phyloP scores from a whole-genome alignment of 2,329 filamentous ascomycete genomes.

The Aspergillus pseudonomiae region DNA sequence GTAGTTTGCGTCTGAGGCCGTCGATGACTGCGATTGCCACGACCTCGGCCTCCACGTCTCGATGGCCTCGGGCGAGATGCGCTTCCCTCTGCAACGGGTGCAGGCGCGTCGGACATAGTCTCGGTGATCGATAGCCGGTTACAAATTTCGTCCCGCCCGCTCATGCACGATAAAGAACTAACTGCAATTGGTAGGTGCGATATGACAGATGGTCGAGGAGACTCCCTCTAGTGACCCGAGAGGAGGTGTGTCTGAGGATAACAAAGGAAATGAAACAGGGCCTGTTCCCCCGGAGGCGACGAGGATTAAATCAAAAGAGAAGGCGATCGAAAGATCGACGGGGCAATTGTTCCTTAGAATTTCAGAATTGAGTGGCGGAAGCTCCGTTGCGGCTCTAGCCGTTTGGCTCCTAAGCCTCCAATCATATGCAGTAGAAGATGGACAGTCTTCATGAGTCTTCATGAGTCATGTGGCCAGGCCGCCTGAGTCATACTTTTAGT shows the following conservation, averaged over 20 bases:
- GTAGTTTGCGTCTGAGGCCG: conserved; percentile 15
- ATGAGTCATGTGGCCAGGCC: neutral
- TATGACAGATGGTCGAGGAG: neutral
- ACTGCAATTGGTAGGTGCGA: neutral
- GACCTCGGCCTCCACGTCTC: conserved; percentile 33
- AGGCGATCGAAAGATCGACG: neutral
- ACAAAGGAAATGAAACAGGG: neutral
- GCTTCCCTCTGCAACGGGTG: conserved; percentile 15
- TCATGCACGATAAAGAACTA: conserved; percentile 16
- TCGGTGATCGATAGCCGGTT: conserved; percentile 7
- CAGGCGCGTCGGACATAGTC: conserved; percentile 21
- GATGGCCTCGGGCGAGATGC: conserved; percentile 23
- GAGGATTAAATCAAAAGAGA: neutral
- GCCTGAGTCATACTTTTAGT: too few relatives aligned
- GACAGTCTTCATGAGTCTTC: neutral
- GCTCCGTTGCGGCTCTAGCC: neutral
- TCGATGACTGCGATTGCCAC: conserved; percentile 29
- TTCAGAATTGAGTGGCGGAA: conserved; percentile 5
- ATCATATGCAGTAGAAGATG: neutral
- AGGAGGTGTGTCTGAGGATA: neutral
- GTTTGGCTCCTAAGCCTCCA: neutral
- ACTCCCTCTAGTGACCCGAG: neutral
- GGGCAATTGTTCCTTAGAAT: neutral
- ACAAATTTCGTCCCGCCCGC: conserved; percentile 1
- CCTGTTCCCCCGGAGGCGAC: neutral